Conservation (phyloP, 192 early-diverging fungal species). For the Rhizoclosmatium sp. region DNA sequence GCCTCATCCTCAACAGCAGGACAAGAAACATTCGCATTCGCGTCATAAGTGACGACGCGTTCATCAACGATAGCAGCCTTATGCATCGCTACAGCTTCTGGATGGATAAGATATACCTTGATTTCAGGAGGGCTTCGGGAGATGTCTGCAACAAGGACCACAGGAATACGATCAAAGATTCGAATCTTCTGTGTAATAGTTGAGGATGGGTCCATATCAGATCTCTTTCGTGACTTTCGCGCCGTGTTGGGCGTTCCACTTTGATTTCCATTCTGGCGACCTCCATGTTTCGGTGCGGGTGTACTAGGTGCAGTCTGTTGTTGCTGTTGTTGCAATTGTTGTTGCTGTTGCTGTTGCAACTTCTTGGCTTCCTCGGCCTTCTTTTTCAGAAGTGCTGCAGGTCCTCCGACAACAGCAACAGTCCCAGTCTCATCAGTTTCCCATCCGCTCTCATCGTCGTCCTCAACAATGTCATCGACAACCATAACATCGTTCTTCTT, state of each 20-base stretch:
- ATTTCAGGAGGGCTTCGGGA: slow-evolving; percentile 50
- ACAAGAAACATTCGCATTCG: slow-evolving; percentile 21
- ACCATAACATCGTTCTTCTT: background rate
- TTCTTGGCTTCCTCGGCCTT: background rate
- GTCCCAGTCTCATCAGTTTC: slow-evolving; percentile 15
- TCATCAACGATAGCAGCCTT: background rate
- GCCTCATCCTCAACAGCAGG: slow-evolving; percentile 49
- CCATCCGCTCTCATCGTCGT: slow-evolving; percentile 1
- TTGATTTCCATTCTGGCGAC: slow-evolving; percentile 1
- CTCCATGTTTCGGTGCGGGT: background rate
- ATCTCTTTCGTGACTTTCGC: slow-evolving; percentile 26
- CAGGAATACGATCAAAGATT: slow-evolving; percentile 52
- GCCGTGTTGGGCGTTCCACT: background rate
- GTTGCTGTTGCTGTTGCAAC: background rate
- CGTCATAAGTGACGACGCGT: background rate
- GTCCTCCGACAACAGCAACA: background rate
- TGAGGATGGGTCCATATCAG: slow-evolving; percentile 18
- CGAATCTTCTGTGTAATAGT: slow-evolving; percentile 47
- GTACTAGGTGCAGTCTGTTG: background rate
- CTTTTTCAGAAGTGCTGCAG: background rate
- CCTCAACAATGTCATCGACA: slow-evolving; percentile 10
- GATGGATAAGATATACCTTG: slow-evolving; percentile 48
- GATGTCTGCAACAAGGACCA: slow-evolving; percentile 50
- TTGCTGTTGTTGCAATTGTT: background rate
- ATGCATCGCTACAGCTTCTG: slow-evolving; percentile 17